Conservation (phyloP, 164 flowering plant genomes). For the Berberis vulgaris region DNA sequence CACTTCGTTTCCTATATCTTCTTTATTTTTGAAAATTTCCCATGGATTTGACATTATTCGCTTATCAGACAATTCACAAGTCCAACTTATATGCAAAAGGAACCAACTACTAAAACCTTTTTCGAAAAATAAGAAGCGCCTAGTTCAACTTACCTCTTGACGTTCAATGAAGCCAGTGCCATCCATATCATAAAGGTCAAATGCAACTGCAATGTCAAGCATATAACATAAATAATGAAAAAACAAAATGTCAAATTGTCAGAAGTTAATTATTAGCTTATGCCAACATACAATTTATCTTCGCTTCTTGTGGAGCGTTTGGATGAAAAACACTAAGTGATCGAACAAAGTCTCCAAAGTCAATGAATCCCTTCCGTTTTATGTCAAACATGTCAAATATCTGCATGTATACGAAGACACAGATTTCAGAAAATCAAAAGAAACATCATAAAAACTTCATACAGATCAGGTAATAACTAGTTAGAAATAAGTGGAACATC, state of each 20-base stretch:
- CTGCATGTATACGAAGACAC: slow-evolving; percentile 18
- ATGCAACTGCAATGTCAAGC: slow-evolving; percentile 49
- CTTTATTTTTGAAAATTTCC: neutral
- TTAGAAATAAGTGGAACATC: no score
- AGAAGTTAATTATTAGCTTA: neutral
- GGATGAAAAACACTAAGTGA: slow-evolving; percentile 71
- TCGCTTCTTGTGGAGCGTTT: slow-evolving; percentile 46
- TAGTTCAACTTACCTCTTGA: slow-evolving; percentile 47
- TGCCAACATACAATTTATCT: slow-evolving; percentile 42
- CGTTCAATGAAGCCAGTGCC: slow-evolving; percentile 73
- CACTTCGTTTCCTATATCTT: neutral
- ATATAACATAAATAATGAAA: neutral
- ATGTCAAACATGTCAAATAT: slow-evolving; percentile 66
- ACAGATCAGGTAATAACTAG: no score
- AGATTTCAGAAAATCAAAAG: neutral
- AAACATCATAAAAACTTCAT: neutral
- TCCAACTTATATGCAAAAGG: neutral
- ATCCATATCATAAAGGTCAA: slow-evolving; percentile 60
- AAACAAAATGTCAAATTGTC: neutral
- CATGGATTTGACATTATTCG: neutral
- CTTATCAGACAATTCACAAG: neutral
- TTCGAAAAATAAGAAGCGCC: neutral
- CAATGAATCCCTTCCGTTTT: slow-evolving; percentile 62
- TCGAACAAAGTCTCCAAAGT: slow-evolving; percentile 73
- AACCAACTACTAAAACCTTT: neutral